Evolutionary conservation across 805 yeast species (phyloP).

Genomic region (Grigorovia transvaalensis): DNA sequence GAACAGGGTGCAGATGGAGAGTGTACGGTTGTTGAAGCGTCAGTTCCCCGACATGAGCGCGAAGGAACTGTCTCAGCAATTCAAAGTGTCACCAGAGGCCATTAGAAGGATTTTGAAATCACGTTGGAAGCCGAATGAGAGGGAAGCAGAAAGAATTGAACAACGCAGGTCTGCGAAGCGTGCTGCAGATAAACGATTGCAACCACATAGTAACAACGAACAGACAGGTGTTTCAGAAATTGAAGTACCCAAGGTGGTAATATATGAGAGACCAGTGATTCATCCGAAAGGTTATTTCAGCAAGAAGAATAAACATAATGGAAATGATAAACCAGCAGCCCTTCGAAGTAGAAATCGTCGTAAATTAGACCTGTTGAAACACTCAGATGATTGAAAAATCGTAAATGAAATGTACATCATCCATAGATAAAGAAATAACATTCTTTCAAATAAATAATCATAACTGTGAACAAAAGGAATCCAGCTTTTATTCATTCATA

Average conservation of each 20-base stretch:
- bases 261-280: background rate
- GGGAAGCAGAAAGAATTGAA: constrained; percentile 33
- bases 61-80: constrained; percentile 49
- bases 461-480: no score
- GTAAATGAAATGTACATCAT: background rate
- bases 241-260: background rate
- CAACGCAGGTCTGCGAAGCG: constrained; percentile 48
- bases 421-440: background rate
- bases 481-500: no score
- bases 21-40: constrained; percentile 45
- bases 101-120: constrained; percentile 70
- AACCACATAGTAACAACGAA: background rate
- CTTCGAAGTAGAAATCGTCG: background rate
- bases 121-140: constrained; percentile 63
- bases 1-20: constrained; percentile 59
- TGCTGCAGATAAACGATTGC: constrained; percentile 26
- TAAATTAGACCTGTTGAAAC: background rate
- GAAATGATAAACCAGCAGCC: background rate
- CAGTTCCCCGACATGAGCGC: constrained; percentile 52
- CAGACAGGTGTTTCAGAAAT: background rate
- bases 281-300: background rate
- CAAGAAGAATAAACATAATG: background rate
- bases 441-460: background rate
- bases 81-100: constrained; percentile 70
- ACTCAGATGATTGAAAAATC: background rate